Evolutionary conservation across 768 basidiomycete genomes (phyloP), one percentile per base, ranked within the genome.

Genomic region (Suillus decipiens): DNA sequence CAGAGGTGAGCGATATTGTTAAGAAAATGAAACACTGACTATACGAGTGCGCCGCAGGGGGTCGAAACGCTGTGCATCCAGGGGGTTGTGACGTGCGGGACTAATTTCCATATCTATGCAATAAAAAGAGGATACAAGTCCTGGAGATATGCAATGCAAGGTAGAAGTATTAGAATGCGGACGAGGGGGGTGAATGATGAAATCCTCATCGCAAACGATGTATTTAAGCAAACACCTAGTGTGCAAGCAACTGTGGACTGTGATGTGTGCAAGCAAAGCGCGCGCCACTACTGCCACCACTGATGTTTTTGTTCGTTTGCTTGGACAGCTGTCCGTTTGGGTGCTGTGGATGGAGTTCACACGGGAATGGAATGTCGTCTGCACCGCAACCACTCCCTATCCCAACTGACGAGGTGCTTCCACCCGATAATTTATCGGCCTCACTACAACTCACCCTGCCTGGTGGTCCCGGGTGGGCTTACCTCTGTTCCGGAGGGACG

Each of bases 401-500:
- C 58, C 73, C 77, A 33, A 77, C 80, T 33, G 73, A 75, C 43
- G 69, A 70, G 17, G 64, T 72, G 5, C 50, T 64, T 2, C 43
- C 11, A 22, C 36, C 60, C 17, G 63, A 55, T 51, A 71, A 72
- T 34, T n/a, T 67, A 57, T 65, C 72, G 12, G 76, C 76, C 0
- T 83, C 85, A 17, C 79, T 37, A 7, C 67, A 82, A 3, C 82
- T 84, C 69, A 85, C 86, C 10, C 83, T 84, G 2, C 84, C 84
- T n/a, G 82, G 80, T n/a, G 86, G 82, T 65, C 86, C 88, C n/a
- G 3, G 74, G 70, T 7, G 74, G 71, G 12, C 73, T 89, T 39
- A 72, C 83, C 0, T 83, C 84, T 8, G 84, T 90, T 5, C 82
- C 78, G 7, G 88, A 88, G 72, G 81, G 83, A 22, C 48, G 8